Evolutionary conservation across 257 asterid genomes (phyloP), one percentile per base, ranked within the genome.

Genomic region (Scutellaria galericulata): DNA sequence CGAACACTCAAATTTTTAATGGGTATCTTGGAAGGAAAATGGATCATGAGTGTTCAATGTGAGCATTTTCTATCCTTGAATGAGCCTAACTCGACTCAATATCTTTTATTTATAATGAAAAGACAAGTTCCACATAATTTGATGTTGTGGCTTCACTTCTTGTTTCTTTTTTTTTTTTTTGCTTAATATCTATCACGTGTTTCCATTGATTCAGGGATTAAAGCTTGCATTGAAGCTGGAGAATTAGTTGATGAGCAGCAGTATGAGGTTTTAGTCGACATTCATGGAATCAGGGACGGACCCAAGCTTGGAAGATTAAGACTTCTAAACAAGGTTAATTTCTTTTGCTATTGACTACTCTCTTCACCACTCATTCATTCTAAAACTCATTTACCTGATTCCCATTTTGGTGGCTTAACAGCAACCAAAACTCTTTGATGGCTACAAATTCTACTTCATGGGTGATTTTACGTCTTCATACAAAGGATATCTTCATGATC

Each of bases 1-100:
- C 82, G 99, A 72, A 94, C 97, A 65, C 88, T 89, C 75, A 94
- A 94, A 66, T 86, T 83, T 79, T 79, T 94, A 84, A 94, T 88
- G 99, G 97, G 97, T 31, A 79, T 94, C 75, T 71, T 94, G 86
- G 93, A 85, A 79, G 99, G 99, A 64, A 90, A 91, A 86, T 94
- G 99, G 99, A 85, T 91, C 74, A 66, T 94, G 79, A 85, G 83
- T 70, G 82, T 86, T 7, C 78, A 86, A 7, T 94, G 99, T 94
- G 66, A 85, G 98, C 83, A 66, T 9, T 65, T 20, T 20, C 35
- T 58, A 14, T 54, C 22, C 18, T 12, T 24, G 44, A 42, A 27
- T 10, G 64, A 35, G 56, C 47, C 41, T 47, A 8, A 48, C 14
- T 45, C 48, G 48, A 61, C 74, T 65, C 10, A 18, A 15, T 42